Base-by-base conservation (phyloP, 1,284 basidiomycete genomes). In the Ustilago lituana region DNA sequence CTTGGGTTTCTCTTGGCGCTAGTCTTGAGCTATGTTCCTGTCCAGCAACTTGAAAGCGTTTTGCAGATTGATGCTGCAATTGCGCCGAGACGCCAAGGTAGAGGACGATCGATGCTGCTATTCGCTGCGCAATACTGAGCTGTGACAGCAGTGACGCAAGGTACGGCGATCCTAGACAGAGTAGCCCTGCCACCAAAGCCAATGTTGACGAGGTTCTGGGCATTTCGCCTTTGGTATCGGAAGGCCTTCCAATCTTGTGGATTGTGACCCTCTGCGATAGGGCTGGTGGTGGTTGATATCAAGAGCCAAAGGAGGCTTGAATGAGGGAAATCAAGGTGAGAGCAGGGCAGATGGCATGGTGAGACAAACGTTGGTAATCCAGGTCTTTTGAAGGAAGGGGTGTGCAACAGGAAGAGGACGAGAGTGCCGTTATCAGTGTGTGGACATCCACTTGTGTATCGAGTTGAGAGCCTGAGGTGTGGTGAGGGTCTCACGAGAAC, bases 21-120 rank as follows among this genome's bases (percentile, higher is more conserved):
- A n/a, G 11, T n/a, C 24, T 11, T n/a, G 36, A 12, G 17, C 4
- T 12, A 20, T 27, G 32, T 24, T 22, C 4, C 9, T 29, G 26
- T 24, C 19, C 8, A 44, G 26, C 26, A 1, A 54, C 37, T 2
- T 41, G 38, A 31, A 65, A 65, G 19, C 55, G 62, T 7, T 54
- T 50, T 0, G 43, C 37, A 2, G 62, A 59, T 19, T 24, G 50
- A 2, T 46, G 56, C 22, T 65, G 62, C 37, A 51, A 47, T 3
- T 36, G 46, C 17, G 55, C 56, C 7, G 56, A 65, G 1, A 59
- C 47, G 5, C 37, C 39, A 0, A 65, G 10, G 17, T 55, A 59
- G 37, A 53, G 15, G 22, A 27, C 9, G 9, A 41, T 14, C 10
- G 46, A 43, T 12, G 36, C 19, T 4, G 29, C 41, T 2, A 50